Conservation (phyloP, 352 stramenopile species). For the Halophytophthora polymorphica region DNA sequence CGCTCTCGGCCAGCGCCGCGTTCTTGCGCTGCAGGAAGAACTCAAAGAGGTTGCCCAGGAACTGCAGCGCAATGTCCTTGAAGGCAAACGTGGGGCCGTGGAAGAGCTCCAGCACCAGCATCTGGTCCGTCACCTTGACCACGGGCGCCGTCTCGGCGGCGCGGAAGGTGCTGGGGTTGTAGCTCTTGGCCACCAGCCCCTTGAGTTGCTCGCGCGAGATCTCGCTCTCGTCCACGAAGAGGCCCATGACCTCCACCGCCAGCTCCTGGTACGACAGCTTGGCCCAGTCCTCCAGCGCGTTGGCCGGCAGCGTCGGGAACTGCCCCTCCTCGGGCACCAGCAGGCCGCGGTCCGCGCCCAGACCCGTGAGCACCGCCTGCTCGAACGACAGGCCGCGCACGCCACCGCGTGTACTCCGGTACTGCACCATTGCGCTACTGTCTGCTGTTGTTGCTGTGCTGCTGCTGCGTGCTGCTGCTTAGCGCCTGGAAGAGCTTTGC, state of each 20-base stretch:
- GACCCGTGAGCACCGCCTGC: slow-evolving; percentile 81
- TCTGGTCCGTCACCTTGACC: slow-evolving; percentile 85
- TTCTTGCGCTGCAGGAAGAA: slow-evolving; percentile 95
- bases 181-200: slow-evolving; percentile 92
- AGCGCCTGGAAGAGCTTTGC: background rate
- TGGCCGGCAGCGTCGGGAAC: slow-evolving; percentile 70
- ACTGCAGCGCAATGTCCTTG: slow-evolving; percentile 99
- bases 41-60: slow-evolving; percentile 99
- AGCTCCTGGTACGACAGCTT: slow-evolving; percentile 94
- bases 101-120: slow-evolving; percentile 97
- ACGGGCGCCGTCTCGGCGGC: slow-evolving; percentile 93
- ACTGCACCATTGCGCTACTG: slow-evolving; percentile 62
- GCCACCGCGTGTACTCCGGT: slow-evolving; percentile 80
- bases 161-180: slow-evolving; percentile 90
- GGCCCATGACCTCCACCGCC: slow-evolving; percentile 93
- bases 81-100: slow-evolving; percentile 99
- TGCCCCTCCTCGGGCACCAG: slow-evolving; percentile 75
- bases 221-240: slow-evolving; percentile 96
- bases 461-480: background rate
- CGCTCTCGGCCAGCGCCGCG: slow-evolving; percentile 43
- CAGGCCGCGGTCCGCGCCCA: slow-evolving; percentile 80
- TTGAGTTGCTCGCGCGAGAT: slow-evolving; percentile 89
- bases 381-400: slow-evolving; percentile 84
- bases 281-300: slow-evolving; percentile 80
- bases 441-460: too few species aligned